phyloP scores from a whole-genome alignment of 2,329 filamentous ascomycete species.

The Xylaria sp. region DNA sequence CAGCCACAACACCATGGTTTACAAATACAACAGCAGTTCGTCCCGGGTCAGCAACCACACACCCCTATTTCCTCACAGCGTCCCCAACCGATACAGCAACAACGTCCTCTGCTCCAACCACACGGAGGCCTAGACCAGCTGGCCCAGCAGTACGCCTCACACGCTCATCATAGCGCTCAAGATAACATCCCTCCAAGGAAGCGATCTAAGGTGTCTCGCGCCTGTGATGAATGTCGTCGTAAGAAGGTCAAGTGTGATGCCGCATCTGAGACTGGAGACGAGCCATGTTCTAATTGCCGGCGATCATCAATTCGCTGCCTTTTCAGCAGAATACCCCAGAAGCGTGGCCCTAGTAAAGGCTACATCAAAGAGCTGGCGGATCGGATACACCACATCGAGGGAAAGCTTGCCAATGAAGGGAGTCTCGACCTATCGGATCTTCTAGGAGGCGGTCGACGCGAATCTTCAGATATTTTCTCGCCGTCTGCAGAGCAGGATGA shows the following conservation, averaged over 20 bases:
- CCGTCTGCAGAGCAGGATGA: conserved; percentile 58
- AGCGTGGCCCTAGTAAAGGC: conserved; percentile 89
- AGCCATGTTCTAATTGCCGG: conserved; percentile 83
- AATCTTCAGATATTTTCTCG: conserved; percentile 62
- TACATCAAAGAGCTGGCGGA: conserved; percentile 95
- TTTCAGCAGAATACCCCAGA: conserved; percentile 89
- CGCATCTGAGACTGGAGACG: conserved; percentile 75
- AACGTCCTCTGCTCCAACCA: conserved; percentile 40
- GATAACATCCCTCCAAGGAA: conserved; percentile 76
- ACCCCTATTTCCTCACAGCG: conserved; percentile 39
- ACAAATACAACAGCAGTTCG: conserved; percentile 35
- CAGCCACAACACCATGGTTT: conserved; percentile 29
- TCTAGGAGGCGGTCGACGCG: conserved; percentile 49
- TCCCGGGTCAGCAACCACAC: conserved; percentile 36
- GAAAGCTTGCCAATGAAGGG: conserved; percentile 71
- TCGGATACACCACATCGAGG: conserved; percentile 82
- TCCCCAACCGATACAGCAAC: conserved; percentile 52
- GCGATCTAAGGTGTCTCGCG: conserved; percentile 85
- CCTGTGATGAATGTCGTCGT: conserved; percentile 87
- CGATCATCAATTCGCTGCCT: conserved; percentile 80
- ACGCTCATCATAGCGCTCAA: conserved; percentile 49
- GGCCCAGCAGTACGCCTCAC: conserved; percentile 55
- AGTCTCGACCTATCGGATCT: conserved; percentile 58
- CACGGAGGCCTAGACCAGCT: conserved; percentile 41
- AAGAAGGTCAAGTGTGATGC: conserved; percentile 94